Conservation (phyloP, 768 basidiomycete species). For the Amanita pseudoporphyria region DNA sequence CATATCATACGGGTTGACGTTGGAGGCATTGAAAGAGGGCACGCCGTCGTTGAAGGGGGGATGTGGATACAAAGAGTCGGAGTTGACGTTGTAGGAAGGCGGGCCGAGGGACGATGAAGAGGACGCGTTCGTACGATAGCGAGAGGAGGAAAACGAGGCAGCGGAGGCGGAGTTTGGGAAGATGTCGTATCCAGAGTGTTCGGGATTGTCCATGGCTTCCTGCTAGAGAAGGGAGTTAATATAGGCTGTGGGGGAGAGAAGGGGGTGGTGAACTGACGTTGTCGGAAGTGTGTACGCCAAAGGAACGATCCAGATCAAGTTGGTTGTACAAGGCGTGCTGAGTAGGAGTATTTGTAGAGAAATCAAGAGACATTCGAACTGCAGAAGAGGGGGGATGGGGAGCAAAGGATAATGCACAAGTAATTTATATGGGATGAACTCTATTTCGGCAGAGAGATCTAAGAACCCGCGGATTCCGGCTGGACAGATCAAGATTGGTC, state of each 20-base stretch:
- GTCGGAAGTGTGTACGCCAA: slow-evolving; percentile 35
- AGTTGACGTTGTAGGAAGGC: slow-evolving; percentile 42
- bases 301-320: slow-evolving; percentile 49
- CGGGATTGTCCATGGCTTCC: slow-evolving; percentile 44
- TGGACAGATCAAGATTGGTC: slow-evolving; percentile 22
- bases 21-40: slow-evolving; percentile 44
- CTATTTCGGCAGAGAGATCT: slow-evolving; percentile 16
- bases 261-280: slow-evolving; percentile 25
- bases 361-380: slow-evolving; percentile 42
- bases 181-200: slow-evolving; percentile 56
- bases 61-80: slow-evolving; percentile 51
- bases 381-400: not conserved
- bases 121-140: slow-evolving; percentile 65
- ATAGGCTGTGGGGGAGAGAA: slow-evolving; percentile 19
- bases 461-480: slow-evolving; percentile 22
- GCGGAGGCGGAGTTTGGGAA: slow-evolving; percentile 39
- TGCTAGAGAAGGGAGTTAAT: slow-evolving; percentile 33
- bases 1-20: slow-evolving; percentile 52
- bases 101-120: slow-evolving; percentile 62
- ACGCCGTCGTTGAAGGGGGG: slow-evolving; percentile 51
- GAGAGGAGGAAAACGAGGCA: slow-evolving; percentile 40
- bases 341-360: slow-evolving; percentile 28
- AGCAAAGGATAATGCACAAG: not conserved
- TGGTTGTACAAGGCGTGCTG: slow-evolving; percentile 43
- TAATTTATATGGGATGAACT: slow-evolving; percentile 11